phyloP scores from a whole-genome alignment of 2,329 filamentous ascomycete species.

The Aspergillus fumigatiaffinis region DNA sequence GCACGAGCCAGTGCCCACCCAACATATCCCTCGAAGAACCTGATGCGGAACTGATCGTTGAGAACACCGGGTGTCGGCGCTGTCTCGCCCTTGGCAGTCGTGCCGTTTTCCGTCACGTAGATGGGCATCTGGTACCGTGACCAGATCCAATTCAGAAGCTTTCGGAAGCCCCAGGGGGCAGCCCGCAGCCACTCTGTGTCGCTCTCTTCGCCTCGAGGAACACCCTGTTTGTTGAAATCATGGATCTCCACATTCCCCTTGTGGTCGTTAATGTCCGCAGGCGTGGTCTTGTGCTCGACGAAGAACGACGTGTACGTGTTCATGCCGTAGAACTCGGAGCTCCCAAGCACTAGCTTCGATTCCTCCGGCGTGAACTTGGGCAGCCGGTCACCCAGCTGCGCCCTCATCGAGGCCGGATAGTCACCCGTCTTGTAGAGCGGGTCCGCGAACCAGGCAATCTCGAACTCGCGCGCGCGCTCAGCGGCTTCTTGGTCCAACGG shows the following conservation, averaged over 20 bases:
- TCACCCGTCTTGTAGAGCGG: conserved; percentile 70
- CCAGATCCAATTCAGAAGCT: conserved; percentile 67
- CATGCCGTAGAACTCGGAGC: conserved; percentile 85
- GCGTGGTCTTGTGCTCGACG: conserved; percentile 63
- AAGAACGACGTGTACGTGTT: conserved; percentile 85
- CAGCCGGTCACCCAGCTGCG: conserved; percentile 71
- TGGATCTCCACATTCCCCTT: conserved; percentile 67
- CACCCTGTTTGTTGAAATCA: conserved; percentile 64
- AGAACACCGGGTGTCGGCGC: conserved; percentile 64
- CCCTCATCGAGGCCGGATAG: conserved; percentile 73
- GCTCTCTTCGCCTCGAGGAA: conserved; percentile 71
- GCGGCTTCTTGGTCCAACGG: conserved; percentile 66
- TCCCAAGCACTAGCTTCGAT: conserved; percentile 63
- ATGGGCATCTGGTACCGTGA: conserved; percentile 70
- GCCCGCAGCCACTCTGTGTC: conserved; percentile 74
- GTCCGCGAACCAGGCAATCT: conserved; percentile 78
- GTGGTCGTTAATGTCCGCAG: conserved; percentile 56
- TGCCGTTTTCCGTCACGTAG: conserved; percentile 81
- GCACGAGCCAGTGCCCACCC: conserved; percentile 60
- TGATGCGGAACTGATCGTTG: conserved; percentile 70
- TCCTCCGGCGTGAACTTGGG: conserved; percentile 70
- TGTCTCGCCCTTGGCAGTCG: conserved; percentile 72
- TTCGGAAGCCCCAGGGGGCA: conserved; percentile 66
- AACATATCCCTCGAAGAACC: conserved; percentile 72
- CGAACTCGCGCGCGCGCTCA: conserved; percentile 74